Evolutionary conservation across 176 grass and related monocot species (phyloP).

Genomic region (Triticum aestivum): DNA sequence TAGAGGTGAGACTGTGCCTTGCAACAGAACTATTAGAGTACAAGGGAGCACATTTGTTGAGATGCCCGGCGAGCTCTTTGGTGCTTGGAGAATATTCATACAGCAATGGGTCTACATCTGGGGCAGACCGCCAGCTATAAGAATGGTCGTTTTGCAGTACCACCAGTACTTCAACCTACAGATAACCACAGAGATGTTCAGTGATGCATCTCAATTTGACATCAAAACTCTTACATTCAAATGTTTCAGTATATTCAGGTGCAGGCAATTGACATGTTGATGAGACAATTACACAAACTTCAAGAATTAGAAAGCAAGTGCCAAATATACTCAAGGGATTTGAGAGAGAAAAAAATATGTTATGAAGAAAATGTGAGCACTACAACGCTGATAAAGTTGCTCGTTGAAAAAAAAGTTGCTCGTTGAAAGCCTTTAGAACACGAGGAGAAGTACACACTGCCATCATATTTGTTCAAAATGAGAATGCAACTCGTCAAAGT

Average conservation of each 20-base stretch:
- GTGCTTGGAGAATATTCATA: conserved; percentile 73
- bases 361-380: conserved; percentile 21
- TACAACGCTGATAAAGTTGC: background rate
- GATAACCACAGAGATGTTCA: conserved; percentile 12
- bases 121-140: conserved; percentile 84
- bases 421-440: background rate
- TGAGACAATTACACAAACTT: background rate
- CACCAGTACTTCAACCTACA: conserved; percentile 88
- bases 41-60: conserved; percentile 56
- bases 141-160: conserved; percentile 77
- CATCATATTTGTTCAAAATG: conserved; percentile 3
- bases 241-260: conserved; percentile 2
- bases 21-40: conserved; percentile 56
- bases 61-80: conserved; percentile 45
- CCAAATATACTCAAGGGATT: background rate
- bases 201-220: background rate
- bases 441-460: background rate
- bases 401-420: background rate
- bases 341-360: background rate
- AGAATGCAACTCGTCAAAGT: conserved; percentile 2
- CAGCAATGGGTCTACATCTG: conserved; percentile 60
- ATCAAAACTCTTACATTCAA: conserved; percentile 21
- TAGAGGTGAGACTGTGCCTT: conserved; percentile 68
- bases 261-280: background rate
- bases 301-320: background rate